Base-by-base conservation (phyloP, 257 asterid genomes). In the Leonotis leonurus region DNA sequence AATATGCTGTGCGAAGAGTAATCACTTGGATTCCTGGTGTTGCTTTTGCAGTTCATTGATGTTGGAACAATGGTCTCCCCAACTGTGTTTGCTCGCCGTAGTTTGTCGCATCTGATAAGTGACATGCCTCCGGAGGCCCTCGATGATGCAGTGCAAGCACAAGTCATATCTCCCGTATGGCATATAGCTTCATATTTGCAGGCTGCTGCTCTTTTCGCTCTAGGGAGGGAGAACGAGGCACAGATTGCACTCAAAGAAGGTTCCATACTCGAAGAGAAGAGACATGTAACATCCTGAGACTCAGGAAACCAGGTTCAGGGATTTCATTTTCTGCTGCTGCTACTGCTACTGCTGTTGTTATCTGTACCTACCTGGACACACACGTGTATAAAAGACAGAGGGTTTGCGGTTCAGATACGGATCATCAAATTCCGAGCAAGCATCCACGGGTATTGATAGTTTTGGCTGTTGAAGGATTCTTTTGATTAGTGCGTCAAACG, bases 11-110 rank as follows among this genome's bases (percentile, higher is more conserved):
- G 22, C 35, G 54, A 26, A 46, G 12, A 18, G 26, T 64, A 41
- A 68, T 24, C 9, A 37, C 20, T 17, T 10, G 43, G 21, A 7
- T 16, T 9, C 10, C 8, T 16, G 4, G 20, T 21, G 46, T 64
- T 35, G 2, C 26, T 51, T 54, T 26, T 71, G 83, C 89, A 85
- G 93, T 85, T 85, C 55, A 80, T 80, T 50, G 87, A 82, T 10
- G 89, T 71, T 25, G 93, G 93, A 70, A 85, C 93, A n/a, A 77
- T 80, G 89, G 80, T 85, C 12, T 85, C 93, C 60, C 89, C 93
- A 5, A 85, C 93, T 1, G 74, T 82, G 3, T 85, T 35, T 48
- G 89, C 89, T 44, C 93, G 93, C 1, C 85, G 93, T 3, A 75
- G 93, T 49, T 69, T 85, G 61, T 79, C 89, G 18, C 54, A 85